Evolutionary conservation across 1,284 basidiomycete genomes (phyloP).

Genomic region (Microbotryomycetes sp.): DNA sequence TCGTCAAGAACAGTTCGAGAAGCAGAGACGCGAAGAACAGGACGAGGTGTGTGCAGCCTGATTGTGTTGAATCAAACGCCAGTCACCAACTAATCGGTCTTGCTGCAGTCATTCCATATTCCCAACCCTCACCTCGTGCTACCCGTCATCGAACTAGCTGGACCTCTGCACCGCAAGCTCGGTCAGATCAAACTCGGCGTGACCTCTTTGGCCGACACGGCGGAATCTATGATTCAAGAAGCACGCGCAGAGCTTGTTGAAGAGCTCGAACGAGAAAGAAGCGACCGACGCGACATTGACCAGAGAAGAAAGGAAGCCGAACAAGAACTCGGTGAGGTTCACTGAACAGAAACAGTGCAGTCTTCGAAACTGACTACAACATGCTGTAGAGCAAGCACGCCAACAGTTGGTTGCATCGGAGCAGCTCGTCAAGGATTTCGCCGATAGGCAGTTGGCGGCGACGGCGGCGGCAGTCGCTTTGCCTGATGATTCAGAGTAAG

Average conservation of each 20-base stretch:
- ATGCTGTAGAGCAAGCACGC: background rate
- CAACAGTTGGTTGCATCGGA: conserved; percentile 2
- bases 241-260: conserved; percentile 2
- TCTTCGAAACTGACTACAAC: background rate
- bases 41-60: conserved; percentile 3
- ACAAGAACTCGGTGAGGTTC: background rate
- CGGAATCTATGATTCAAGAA: background rate
- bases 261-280: background rate
- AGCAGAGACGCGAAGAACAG: background rate
- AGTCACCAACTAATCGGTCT: background rate
- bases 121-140: conserved; percentile 18
- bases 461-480: background rate
- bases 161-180: conserved; percentile 16
- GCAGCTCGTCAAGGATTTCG: conserved; percentile 14
- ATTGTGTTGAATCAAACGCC: conserved; percentile 4
- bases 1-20: conserved; percentile 1
- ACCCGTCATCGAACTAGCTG: conserved; percentile 3
- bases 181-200: conserved; percentile 17
- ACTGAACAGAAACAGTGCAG: background rate
- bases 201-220: background rate
- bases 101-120: conserved; percentile 9
- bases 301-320: background rate
- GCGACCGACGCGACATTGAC: background rate
- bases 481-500: background rate
- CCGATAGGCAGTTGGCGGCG: background rate